A percentile compares a stretch with the other conserved stretches of the same genome.
phyloP scores from a whole-genome alignment of 805 yeast genomes.

The Aciculoconidium aculeatum region DNA sequence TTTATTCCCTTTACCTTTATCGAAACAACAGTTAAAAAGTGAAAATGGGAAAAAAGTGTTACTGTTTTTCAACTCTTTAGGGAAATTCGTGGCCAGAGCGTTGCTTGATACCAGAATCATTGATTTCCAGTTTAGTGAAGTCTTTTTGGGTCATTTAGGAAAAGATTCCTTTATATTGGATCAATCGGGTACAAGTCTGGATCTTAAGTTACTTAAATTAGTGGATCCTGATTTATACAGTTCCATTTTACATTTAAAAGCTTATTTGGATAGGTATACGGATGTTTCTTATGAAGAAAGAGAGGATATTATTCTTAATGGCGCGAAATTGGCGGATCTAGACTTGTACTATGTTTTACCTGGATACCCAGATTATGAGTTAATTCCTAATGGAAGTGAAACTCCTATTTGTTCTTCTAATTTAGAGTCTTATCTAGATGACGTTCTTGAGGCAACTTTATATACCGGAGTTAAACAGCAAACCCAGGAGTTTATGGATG shows the following conservation, averaged over 20 bases:
- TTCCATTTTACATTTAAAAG: slow-evolving; percentile 48
- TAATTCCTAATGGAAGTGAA: slow-evolving; percentile 52
- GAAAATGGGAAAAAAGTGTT: slow-evolving; percentile 38
- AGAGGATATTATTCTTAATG: slow-evolving; percentile 21
- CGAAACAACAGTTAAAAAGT: slow-evolving; percentile 15
- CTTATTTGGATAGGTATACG: slow-evolving; percentile 29
- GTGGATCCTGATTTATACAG: slow-evolving; percentile 57
- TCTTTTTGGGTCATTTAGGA: too few species aligned
- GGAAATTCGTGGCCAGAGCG: slow-evolving; percentile 82
- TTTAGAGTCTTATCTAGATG: slow-evolving; percentile 50
- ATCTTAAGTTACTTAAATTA: too few species aligned
- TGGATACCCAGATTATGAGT: slow-evolving; percentile 58
- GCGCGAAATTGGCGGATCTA: slow-evolving; percentile 46
- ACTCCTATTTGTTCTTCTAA: slow-evolving; percentile 46
- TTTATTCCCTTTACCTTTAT: slow-evolving; percentile 71
- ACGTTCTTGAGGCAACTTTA: slow-evolving; percentile 53
- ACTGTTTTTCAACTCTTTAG: slow-evolving; percentile 59
- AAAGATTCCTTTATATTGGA: too few species aligned
- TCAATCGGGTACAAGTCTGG: too few species aligned
- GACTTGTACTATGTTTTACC: slow-evolving; percentile 69
- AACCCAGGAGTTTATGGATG: slow-evolving; percentile 62
- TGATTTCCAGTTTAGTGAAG: slow-evolving; percentile 70
- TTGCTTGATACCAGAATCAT: slow-evolving; percentile 81
- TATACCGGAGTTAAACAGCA: slow-evolving; percentile 62
- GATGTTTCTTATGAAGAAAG: slow-evolving; percentile 11